Evolutionary conservation across 2,329 filamentous ascomycete species (phyloP).

Genomic region (Pyrenochaeta sp.): DNA sequence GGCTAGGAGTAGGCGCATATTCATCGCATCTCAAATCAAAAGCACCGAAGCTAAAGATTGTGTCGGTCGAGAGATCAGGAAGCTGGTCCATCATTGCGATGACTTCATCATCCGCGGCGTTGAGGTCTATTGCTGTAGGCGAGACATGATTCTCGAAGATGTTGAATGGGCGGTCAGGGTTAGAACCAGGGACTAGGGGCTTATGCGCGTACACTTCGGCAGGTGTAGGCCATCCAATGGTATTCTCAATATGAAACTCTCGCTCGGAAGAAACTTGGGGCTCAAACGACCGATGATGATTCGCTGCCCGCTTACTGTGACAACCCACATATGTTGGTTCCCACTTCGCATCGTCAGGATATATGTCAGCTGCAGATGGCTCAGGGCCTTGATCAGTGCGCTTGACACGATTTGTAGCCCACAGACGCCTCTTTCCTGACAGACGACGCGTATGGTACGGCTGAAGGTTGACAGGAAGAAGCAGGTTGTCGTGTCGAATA

Average conservation of each 20-base stretch:
- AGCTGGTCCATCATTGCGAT: conserved; percentile 14
- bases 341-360: conserved; percentile 38
- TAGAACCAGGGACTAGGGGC: background rate
- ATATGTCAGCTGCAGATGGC: conserved; percentile 41
- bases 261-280: background rate
- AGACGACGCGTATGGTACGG: conserved; percentile 6
- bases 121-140: conserved; percentile 17
- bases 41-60: conserved; percentile 7
- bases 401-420: conserved; percentile 23
- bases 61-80: conserved; percentile 9
- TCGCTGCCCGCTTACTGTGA: background rate
- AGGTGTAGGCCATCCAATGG: conserved; percentile 25
- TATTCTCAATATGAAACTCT: conserved; percentile 4
- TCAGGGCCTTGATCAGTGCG: conserved; percentile 41
- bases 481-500: conserved; percentile 4
- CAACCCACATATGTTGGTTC: background rate
- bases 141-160: conserved; percentile 2
- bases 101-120: conserved; percentile 19
- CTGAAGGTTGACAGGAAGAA: conserved; percentile 1
- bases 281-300: background rate
- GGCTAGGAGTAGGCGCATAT: conserved; percentile 24
- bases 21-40: conserved; percentile 15
- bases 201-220: conserved; percentile 14
- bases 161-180: background rate
- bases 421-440: conserved; percentile 5